Evolutionary conservation across 148 eudicot species (phyloP).

Genomic region (Dianthus caryophyllus): DNA sequence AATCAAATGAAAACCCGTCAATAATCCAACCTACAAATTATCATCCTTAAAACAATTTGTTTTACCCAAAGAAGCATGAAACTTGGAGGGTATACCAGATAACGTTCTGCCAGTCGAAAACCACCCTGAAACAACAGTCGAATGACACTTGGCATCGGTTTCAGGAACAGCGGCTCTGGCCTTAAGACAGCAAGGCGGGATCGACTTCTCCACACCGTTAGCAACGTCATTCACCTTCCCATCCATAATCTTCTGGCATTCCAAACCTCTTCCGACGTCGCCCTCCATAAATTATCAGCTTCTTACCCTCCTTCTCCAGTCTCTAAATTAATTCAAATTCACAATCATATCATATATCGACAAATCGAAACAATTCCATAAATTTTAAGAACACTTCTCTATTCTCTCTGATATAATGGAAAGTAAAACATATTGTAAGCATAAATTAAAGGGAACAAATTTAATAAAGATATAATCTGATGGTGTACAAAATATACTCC

Average conservation of each 20-base stretch:
- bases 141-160: slow-evolving; percentile 68
- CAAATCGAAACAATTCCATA: slow-evolving; percentile 9
- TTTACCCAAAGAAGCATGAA: neutral
- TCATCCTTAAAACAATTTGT: neutral
- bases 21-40: neutral
- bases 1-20: slow-evolving; percentile 6
- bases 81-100: slow-evolving; percentile 46
- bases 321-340: slow-evolving; percentile 38
- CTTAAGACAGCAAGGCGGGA: slow-evolving; percentile 86
- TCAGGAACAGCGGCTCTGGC: slow-evolving; percentile 60
- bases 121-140: slow-evolving; percentile 98
- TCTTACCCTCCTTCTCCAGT: slow-evolving; percentile 71
- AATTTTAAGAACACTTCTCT: no score
- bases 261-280: slow-evolving; percentile 65
- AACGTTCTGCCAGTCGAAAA: slow-evolving; percentile 58
- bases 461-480: neutral
- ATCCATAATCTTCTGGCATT: slow-evolving; percentile 67
- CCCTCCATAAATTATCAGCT: slow-evolving; percentile 56
- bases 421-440: neutral
- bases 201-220: slow-evolving; percentile 32
- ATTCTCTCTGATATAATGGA: no score
- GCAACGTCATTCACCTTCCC: slow-evolving; percentile 56
- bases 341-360: neutral
- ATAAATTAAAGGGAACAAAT: neutral
- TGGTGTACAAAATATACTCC: neutral